Conservation (phyloP, 306 rosid genomes). For the Lathyrus oleraceus region DNA sequence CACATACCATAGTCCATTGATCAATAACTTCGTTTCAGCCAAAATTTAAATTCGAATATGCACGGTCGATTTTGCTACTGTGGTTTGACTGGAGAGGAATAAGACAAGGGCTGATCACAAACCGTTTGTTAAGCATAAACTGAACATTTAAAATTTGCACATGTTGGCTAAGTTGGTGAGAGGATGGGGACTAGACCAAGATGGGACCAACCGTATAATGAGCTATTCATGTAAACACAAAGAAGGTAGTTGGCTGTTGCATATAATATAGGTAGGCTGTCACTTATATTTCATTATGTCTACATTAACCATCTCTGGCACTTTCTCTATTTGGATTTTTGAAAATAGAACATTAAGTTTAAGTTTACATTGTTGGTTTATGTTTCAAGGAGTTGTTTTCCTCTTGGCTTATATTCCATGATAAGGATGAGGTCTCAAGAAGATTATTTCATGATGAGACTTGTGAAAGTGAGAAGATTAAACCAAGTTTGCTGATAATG, state of each 20-base stretch:
- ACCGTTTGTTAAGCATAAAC: conserved; percentile 11
- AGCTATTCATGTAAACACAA: conserved; percentile 38
- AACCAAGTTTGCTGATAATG: conserved; percentile 4
- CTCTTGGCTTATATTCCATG: conserved; percentile 16
- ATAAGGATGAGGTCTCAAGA: background rate
- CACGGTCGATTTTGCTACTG: background rate
- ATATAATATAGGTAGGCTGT: conserved; percentile 28
- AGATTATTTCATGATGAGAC: conserved; percentile 15
- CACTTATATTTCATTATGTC: conserved; percentile 38
- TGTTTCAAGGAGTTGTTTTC: conserved; percentile 4
- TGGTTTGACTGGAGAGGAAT: conserved; percentile 30
- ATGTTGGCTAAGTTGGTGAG: conserved; percentile 26
- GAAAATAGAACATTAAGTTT: background rate
- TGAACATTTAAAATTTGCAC: conserved; percentile 29
- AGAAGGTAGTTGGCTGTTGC: conserved; percentile 45
- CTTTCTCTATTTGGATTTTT: conserved; percentile 20
- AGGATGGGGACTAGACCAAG: conserved; percentile 31
- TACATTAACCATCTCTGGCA: conserved; percentile 14
- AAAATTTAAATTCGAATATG: background rate
- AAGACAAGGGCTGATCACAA: conserved; percentile 17
- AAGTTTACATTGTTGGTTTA: background rate
- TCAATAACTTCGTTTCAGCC: background rate
- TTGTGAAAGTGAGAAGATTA: conserved; percentile 26
- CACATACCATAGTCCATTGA: background rate
- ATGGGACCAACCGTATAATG: conserved; percentile 43